These are phyloP conservation scores for Panicum miliaceum DNA, from an alignment of 176 grass and related monocot genomes.

Conservation along the genomic window DNA sequence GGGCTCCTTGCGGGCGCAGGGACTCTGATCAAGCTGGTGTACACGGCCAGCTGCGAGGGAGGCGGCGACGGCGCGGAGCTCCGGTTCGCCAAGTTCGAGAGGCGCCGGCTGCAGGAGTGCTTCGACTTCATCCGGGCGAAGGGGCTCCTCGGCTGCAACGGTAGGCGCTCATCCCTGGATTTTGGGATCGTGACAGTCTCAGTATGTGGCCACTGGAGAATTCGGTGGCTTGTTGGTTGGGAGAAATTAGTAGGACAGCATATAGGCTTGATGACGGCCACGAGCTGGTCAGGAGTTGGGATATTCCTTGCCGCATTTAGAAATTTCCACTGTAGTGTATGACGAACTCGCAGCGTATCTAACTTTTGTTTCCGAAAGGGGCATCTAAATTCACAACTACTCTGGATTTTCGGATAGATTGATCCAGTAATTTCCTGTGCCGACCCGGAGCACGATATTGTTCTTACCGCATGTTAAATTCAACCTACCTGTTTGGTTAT, in stretches of 20 bases:
- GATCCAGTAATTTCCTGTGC: neutral
- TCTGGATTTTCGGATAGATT: neutral
- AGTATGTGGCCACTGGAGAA: neutral
- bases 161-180: conserved; percentile 23
- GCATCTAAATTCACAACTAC: neutral
- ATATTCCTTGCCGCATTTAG: neutral
- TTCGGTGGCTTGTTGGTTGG: neutral
- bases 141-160: conserved; percentile 61
- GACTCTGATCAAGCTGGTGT: conserved; percentile 93
- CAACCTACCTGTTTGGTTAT: neutral
- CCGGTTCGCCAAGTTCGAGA: conserved; percentile 86
- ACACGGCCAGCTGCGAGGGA: conserved; percentile 52
- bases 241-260: neutral
- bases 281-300: neutral
- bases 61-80: conserved; percentile 56
- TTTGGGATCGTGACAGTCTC: neutral
- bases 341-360: neutral
- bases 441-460: neutral
- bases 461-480: conserved; percentile 26
- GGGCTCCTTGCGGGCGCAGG: conserved; percentile 38
- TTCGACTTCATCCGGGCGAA: conserved; percentile 62
- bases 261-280: neutral
- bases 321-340: neutral
- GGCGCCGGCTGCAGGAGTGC: conserved; percentile 77
- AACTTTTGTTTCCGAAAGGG: neutral